Conservation (phyloP, 225 moss, liverwort and hornwort species). For the Takakia lepidozioides region DNA sequence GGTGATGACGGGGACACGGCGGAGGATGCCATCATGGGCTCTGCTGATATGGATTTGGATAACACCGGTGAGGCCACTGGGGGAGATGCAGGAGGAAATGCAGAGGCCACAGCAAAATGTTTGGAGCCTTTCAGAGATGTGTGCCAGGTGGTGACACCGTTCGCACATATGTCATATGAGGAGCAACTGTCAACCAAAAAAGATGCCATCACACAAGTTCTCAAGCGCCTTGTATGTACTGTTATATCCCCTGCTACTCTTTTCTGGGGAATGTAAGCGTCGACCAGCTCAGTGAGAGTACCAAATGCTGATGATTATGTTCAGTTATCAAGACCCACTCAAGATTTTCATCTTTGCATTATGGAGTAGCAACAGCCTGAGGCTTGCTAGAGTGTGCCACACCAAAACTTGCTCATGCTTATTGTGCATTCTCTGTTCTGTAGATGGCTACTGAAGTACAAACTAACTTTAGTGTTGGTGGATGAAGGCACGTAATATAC, state of each 20-base stretch:
- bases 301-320: no score
- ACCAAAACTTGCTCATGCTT: no score
- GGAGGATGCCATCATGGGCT: constrained; percentile 9
- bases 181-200: constrained; percentile 80
- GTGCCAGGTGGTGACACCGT: constrained; percentile 89
- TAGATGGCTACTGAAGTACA: no score
- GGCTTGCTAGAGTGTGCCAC: no score
- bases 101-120: constrained; percentile 11
- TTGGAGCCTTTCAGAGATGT: constrained; percentile 69
- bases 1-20: constrained; percentile 29
- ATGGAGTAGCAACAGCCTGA: no score
- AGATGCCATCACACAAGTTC: constrained; percentile 67
- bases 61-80: constrained; percentile 37
- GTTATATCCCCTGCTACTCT: not conserved
- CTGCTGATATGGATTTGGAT: constrained; percentile 17
- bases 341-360: no score
- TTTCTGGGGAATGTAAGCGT: no score
- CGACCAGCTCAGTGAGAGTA: no score
- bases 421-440: no score
- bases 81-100: constrained; percentile 28
- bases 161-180: constrained; percentile 64
- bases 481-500: constrained; percentile 71
- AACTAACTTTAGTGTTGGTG: no score
- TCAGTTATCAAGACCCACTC: no score
- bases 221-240: constrained; percentile 82